phyloP scores from a whole-genome alignment of 1,284 basidiomycete species.

The Leccinum angustisporum region DNA sequence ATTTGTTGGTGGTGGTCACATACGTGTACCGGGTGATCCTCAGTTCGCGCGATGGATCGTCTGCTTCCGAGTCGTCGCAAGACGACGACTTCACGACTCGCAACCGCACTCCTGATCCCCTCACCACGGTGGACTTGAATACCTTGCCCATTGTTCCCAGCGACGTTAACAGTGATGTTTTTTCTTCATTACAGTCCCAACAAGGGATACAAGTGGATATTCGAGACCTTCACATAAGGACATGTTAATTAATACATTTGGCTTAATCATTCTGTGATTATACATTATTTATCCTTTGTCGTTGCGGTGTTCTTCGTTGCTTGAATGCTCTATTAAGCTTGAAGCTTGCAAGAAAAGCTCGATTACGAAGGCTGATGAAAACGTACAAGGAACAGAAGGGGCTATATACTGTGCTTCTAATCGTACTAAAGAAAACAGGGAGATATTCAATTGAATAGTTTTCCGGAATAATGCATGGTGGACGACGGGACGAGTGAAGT shows the following conservation, averaged over 20 bases:
- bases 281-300: neutral
- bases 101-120: neutral
- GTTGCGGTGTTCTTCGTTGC: neutral
- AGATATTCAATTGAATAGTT: neutral
- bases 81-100: neutral
- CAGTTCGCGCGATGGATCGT: neutral
- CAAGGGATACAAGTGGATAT: neutral
- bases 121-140: neutral
- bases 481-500: neutral
- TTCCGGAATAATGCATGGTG: neutral
- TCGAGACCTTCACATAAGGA: neutral
- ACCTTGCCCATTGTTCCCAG: neutral
- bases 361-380: neutral
- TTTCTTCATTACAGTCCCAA: neutral
- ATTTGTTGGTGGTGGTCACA: neutral
- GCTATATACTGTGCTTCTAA: no score
- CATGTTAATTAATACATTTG: neutral
- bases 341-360: neutral
- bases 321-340: neutral
- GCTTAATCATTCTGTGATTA: neutral
- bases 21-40: neutral
- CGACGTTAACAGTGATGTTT: neutral
- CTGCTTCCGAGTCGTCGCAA: neutral
- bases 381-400: no score
- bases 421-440: no score